A percentile compares a stretch with the other conserved stretches of the same genome.
Conservation (phyloP, 352 stramenopile species). For the Phytophthora vignae region DNA sequence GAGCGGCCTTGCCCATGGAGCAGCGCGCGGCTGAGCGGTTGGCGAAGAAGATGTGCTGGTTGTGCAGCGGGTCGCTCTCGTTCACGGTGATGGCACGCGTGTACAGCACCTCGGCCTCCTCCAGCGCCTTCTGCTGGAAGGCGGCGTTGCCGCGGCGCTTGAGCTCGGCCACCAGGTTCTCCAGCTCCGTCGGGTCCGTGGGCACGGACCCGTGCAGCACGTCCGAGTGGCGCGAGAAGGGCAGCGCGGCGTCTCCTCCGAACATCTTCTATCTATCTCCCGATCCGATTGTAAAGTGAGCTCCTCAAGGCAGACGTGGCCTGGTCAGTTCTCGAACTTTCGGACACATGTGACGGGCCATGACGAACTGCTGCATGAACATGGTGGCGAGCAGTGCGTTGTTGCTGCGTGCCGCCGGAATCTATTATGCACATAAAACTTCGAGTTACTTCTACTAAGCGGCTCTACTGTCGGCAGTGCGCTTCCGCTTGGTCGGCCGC, state of each 20-base stretch:
- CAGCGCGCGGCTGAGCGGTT: slow-evolving; percentile 90
- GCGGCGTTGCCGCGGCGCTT: slow-evolving; percentile 90
- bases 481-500: slow-evolving; percentile 31
- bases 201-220: slow-evolving; percentile 71
- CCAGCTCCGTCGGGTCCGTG: slow-evolving; percentile 53
- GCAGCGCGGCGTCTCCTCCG: slow-evolving; percentile 67
- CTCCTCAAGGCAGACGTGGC: no score
- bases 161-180: slow-evolving; percentile 84
- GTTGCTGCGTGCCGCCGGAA: slow-evolving; percentile 3
- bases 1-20: slow-evolving; percentile 77
- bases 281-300: slow-evolving; percentile 1
- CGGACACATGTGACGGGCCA: slow-evolving; percentile 14
- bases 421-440: no score
- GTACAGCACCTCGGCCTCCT: slow-evolving; percentile 97
- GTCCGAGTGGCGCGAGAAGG: slow-evolving; percentile 85
- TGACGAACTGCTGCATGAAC: slow-evolving; percentile 1
- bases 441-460: slow-evolving; percentile 12
- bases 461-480: slow-evolving; percentile 19
- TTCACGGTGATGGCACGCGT: slow-evolving; percentile 93
- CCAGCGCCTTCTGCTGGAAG: slow-evolving; percentile 84
- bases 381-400: neutral
- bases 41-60: slow-evolving; percentile 88
- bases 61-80: slow-evolving; percentile 51
- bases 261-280: slow-evolving; percentile 52
- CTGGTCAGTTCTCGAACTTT: slow-evolving; percentile 4